Evolutionary conservation across 1,139 yeast species (phyloP), one percentile per base, ranked within the genome.

Genomic region (Taphrina wiesneri): DNA sequence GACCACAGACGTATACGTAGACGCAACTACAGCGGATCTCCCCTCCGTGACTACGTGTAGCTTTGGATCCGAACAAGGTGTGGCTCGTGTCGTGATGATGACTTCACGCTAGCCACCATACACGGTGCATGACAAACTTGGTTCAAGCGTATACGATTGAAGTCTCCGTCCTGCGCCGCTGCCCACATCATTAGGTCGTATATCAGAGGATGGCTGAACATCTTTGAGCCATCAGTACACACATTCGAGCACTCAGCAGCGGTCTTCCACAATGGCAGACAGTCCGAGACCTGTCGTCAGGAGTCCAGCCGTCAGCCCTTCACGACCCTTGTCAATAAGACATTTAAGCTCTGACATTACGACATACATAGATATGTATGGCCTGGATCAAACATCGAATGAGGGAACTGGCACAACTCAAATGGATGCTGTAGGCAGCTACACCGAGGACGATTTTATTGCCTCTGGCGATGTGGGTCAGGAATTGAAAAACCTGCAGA

Each of bases 401-500:
- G 34, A 36, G 23, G 34, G 25, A 3, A 15, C 25, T 13, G 26
- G 13, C 9, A 7, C 11, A 9, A 15, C 32, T 17, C 13, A 47
- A 17, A 26, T 17, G 6, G 17, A 9, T 17, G 54, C 26, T 11
- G n/a, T 6, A 13, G 51, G 7, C 26, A 45, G 11, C 51, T 26
- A 26, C 17, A 17, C 54, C 36, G 49, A 36, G n/a, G 56, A 36
- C 13, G 57, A 53, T 51, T 60, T 51, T 19, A 54, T 60, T 7
- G 36, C 19, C 6, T 49, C 64, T n/a, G 47, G 57, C 21, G 47
- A 51, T 21, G 57, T 60, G n/a, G 57, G 19, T n/a, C 57, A 60
- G 23, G 64, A 60, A 26, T 28, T 60, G 13, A 41, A 43, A 30
- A 60, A 49, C n/a, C 43, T 60, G 39, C 57, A 52, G n/a, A 60